Conservation (phyloP, 495 filamentous ascomycete species). For the Wilcoxina mikolae region DNA sequence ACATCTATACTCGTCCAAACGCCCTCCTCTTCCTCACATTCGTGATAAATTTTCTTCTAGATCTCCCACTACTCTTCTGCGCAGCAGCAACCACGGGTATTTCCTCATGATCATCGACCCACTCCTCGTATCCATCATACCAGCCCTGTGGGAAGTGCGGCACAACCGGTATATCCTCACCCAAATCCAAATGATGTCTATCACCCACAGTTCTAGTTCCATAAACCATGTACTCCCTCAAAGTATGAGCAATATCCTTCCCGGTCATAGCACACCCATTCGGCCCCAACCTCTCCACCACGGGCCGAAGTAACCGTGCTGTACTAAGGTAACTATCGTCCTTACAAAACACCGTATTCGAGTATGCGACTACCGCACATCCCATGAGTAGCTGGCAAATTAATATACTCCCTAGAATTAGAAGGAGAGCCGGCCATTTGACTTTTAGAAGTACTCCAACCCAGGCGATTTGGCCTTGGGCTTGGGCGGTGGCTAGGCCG, state of each 20-base stretch:
- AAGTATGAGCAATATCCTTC: conserved; percentile 15
- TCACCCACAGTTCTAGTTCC: conserved; percentile 8
- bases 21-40: neutral
- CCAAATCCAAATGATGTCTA: conserved; percentile 24
- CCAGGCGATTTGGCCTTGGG: conserved; percentile 16
- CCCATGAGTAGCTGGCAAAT: conserved; percentile 17
- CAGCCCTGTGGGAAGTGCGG: conserved; percentile 16
- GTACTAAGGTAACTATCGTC: conserved; percentile 27
- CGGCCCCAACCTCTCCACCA: conserved; percentile 23
- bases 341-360: conserved; percentile 26
- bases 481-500: neutral
- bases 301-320: conserved; percentile 22
- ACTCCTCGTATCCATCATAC: conserved; percentile 17
- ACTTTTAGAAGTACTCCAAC: conserved; percentile 21
- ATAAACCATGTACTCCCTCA: conserved; percentile 15
- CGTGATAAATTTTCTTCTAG: neutral
- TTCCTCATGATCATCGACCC: neutral
- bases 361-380: conserved; percentile 12
- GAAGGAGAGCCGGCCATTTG: conserved; percentile 16
- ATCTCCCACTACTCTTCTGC: neutral
- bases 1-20: neutral
- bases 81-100: neutral
- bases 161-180: conserved; percentile 16
- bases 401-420: conserved; percentile 21
- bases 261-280: conserved; percentile 21